phyloP scores from a whole-genome alignment of 495 filamentous ascomycete species.

The Mycothermus thermophilus region DNA sequence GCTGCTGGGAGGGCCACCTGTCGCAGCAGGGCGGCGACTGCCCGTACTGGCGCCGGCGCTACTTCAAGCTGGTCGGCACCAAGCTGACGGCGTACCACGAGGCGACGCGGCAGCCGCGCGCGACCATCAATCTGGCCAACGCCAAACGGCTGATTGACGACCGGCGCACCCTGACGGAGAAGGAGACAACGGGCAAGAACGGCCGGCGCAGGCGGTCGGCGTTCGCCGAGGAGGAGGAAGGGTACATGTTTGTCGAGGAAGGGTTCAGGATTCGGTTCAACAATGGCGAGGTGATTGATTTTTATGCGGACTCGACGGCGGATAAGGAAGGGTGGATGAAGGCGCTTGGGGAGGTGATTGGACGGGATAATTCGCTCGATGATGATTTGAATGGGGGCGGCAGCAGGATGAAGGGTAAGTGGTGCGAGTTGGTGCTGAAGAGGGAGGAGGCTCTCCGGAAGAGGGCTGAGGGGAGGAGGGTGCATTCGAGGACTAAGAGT shows the following conservation, averaged over 20 bases:
- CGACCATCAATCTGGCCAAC: constrained; percentile 92
- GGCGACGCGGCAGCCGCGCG: constrained; percentile 82
- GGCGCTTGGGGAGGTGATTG: constrained; percentile 71
- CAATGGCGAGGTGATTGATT: constrained; percentile 96
- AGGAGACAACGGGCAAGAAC: constrained; percentile 56
- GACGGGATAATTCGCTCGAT: constrained; percentile 37
- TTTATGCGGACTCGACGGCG: constrained; percentile 77
- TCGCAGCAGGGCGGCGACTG: constrained; percentile 97
- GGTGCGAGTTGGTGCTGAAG: constrained; percentile 79
- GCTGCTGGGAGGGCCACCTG: constrained; percentile 73
- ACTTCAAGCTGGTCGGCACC: constrained; percentile 84
- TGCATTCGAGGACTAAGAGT: constrained; percentile 42
- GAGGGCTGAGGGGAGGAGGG: constrained; percentile 26
- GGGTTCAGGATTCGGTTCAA: constrained; percentile 96
- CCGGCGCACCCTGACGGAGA: constrained; percentile 64
- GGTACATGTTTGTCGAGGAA: constrained; percentile 99
- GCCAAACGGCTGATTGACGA: constrained; percentile 92
- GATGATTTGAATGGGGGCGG: constrained; percentile 32
- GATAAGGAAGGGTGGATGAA: constrained; percentile 94
- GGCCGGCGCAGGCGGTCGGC: constrained; percentile 79
- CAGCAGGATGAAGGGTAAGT: constrained; percentile 39
- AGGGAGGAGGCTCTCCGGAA: constrained; percentile 30
- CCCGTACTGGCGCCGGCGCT: constrained; percentile 95
- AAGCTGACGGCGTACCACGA: constrained; percentile 96
- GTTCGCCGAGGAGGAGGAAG: constrained; percentile 96